Evolutionary conservation across 2,329 filamentous ascomycete genomes (phyloP).

Genomic region (Ophiostoma sp.): DNA sequence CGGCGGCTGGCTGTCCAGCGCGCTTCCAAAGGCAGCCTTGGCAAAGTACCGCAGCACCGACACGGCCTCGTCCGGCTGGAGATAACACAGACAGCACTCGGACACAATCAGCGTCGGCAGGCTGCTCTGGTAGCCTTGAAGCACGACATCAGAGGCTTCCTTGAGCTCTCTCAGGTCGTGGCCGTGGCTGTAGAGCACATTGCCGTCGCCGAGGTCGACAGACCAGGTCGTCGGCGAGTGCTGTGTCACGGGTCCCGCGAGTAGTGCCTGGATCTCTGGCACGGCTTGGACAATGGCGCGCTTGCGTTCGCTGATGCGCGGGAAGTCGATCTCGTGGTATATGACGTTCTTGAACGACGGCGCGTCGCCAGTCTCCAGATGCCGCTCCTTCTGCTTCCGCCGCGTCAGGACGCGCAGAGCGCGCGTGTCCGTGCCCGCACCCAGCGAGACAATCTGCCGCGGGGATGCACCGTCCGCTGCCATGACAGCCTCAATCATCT

Average conservation of each 20-base stretch:
- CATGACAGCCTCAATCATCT: constrained; percentile 68
- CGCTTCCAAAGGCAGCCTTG: constrained; percentile 28
- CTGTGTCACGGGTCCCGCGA: constrained; percentile 34
- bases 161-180: constrained; percentile 63
- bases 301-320: constrained; percentile 64
- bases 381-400: constrained; percentile 27
- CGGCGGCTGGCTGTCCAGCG: no score
- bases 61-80: constrained; percentile 59
- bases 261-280: constrained; percentile 37
- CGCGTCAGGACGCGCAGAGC: constrained; percentile 63
- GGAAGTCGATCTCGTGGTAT: constrained; percentile 93
- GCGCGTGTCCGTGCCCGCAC: constrained; percentile 89
- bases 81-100: constrained; percentile 92
- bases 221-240: constrained; percentile 36
- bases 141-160: neutral
- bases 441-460: constrained; percentile 83
- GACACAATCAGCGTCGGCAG: constrained; percentile 81
- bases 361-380: neutral
- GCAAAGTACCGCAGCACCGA: constrained; percentile 62
- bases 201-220: constrained; percentile 37
- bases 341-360: constrained; percentile 41
- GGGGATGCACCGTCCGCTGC: constrained; percentile 24
- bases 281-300: constrained; percentile 48
- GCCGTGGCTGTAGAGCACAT: constrained; percentile 53
- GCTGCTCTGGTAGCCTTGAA: constrained; percentile 47